Conservation (phyloP, 2,329 filamentous ascomycete species). For the Alternaria ethzedia region DNA sequence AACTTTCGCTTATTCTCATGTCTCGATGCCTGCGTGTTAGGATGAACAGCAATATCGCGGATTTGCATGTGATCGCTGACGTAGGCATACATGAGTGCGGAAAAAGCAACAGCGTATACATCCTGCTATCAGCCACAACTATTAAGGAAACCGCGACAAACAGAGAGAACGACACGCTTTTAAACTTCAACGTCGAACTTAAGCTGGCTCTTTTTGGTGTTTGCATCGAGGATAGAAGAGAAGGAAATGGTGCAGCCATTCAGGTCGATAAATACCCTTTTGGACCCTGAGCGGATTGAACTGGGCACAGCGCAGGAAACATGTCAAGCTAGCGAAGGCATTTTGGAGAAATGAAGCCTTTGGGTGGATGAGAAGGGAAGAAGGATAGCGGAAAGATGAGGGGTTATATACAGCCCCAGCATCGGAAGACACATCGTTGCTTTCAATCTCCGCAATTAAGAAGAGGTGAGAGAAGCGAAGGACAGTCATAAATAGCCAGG, state of each 20-base stretch:
- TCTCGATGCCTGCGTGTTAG: no score
- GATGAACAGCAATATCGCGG: no score
- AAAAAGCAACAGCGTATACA: no score
- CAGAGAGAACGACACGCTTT: no score
- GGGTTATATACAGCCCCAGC: background rate
- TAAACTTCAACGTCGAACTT: no score
- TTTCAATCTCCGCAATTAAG: background rate
- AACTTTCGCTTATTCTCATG: no score
- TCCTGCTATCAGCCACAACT: no score
- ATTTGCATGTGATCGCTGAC: no score
- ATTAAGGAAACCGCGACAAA: no score
- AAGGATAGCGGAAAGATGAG: background rate
- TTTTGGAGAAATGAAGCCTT: background rate
- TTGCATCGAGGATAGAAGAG: background rate
- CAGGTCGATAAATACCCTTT: background rate
- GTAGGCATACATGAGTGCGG: no score
- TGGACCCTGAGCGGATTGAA: background rate
- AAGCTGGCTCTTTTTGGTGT: background rate
- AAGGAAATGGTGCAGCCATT: background rate
- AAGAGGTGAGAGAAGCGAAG: background rate
- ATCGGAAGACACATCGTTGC: accelerated
- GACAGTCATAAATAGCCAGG: background rate
- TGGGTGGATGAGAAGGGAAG: background rate
- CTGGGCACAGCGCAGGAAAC: background rate
- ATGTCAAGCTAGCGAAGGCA: accelerated